Evolutionary conservation across 2,329 filamentous ascomycete genomes (phyloP).

Genomic region (Clonostachys chloroleuca): DNA sequence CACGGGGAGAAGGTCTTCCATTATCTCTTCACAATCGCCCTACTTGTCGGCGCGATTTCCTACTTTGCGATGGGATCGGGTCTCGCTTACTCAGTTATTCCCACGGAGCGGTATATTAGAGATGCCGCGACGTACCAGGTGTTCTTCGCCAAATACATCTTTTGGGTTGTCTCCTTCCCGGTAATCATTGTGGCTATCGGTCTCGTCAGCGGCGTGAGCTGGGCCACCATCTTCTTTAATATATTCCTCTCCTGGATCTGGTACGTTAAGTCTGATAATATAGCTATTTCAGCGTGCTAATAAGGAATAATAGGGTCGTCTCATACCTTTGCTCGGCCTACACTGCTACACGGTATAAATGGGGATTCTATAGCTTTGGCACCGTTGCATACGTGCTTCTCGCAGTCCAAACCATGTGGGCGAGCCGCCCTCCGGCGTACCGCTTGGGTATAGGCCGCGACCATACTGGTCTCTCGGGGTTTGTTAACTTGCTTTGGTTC

Average conservation of each 20-base stretch:
- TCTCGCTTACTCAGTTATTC: constrained; percentile 37
- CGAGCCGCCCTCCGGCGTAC: constrained; percentile 27
- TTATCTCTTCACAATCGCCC: constrained; percentile 45
- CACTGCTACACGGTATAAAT: constrained; percentile 46
- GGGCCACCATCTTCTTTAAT: constrained; percentile 49
- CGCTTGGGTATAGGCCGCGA: constrained; percentile 33
- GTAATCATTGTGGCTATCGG: constrained; percentile 38
- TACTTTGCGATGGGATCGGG: constrained; percentile 51
- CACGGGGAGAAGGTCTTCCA: constrained; percentile 50
- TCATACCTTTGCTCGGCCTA: constrained; percentile 43
- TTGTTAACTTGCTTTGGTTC: constrained; percentile 52
- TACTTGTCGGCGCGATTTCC: constrained; percentile 41
- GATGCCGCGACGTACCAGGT: constrained; percentile 35
- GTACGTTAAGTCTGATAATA: constrained; percentile 5
- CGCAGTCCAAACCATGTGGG: constrained; percentile 33
- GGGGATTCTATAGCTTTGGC: constrained; percentile 53
- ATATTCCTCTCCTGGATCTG: constrained; percentile 45
- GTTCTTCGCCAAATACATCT: constrained; percentile 51
- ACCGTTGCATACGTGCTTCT: constrained; percentile 39
- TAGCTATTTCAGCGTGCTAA: too few relatives aligned
- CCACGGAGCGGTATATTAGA: constrained; percentile 14
- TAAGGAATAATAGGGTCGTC: constrained; percentile 25
- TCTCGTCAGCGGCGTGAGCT: constrained; percentile 46
- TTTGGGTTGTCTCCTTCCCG: constrained; percentile 49
- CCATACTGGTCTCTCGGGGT: constrained; percentile 38